Evolutionary conservation across 2,329 filamentous ascomycete genomes (phyloP), one percentile per base, ranked within the genome.

Genomic region (Cryphonectria radicalis): DNA sequence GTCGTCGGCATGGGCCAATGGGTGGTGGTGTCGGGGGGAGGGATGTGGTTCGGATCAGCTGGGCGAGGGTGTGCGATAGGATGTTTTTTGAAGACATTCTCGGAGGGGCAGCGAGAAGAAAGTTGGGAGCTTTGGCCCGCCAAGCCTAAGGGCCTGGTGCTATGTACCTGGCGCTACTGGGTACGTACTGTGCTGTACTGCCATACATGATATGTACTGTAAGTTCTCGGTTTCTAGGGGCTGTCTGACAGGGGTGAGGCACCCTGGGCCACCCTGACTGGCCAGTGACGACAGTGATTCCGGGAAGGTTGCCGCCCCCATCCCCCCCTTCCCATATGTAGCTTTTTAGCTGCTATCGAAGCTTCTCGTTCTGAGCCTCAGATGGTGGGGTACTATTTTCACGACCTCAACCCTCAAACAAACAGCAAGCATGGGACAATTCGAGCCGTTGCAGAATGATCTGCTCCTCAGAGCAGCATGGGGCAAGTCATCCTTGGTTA

Each of bases 361-460:
- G 32, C 50, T 64, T 64, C 22, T 46, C 25, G 7, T 46, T n/a
- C 63, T 22, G 42, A 22, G 4, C 19, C 50, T 35, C 37, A 17
- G 14, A 22, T 50, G 42, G 42, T 65, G 63, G 42, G 53, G 66
- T 60, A 32, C 35, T 13, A 28, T 46, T 60, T 17, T 25, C 37
- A 42, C 57, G 40, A 50, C 62, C 66, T 69, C 57, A 57, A 50
- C n/a, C 40, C 46, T 50, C 40, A 35, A 65, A n/a, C 53, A 22
- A 25, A 42, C 50, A 57, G 63, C 55, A 60, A 73, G 65, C n/a
- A 74, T 70, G 71, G 70, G 68, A 57, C 68, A 72, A 69, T 98
- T 98, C 77, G 90, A 91, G 77, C 93, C 94, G 70, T 84, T 98
- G 80, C 90, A 97, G 84, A 99, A 99, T 82, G 95, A 99, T 79